Conservation (phyloP, 352 stramenopile genomes). For the Phytopythium vexans region DNA sequence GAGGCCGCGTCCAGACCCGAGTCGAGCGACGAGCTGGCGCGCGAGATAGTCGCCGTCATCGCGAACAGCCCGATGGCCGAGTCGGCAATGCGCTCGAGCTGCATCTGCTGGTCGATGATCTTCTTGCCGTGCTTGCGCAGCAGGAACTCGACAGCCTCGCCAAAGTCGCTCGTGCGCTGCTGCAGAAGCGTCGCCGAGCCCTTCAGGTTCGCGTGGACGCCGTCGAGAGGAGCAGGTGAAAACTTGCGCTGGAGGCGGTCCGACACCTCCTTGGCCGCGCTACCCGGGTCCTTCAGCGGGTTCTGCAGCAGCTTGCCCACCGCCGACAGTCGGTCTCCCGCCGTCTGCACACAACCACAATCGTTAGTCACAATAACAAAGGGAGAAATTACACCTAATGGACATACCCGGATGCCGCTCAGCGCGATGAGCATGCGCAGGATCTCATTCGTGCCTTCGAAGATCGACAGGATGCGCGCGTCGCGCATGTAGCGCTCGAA, state of each 20-base stretch:
- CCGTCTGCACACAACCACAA: constrained; percentile 35
- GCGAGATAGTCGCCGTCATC: constrained; percentile 87
- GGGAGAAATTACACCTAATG: too few relatives aligned
- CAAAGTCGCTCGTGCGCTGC: constrained; percentile 72
- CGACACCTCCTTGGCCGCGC: constrained; percentile 66
- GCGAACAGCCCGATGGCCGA: constrained; percentile 80
- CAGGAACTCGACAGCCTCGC: constrained; percentile 69
- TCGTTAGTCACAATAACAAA: too few relatives aligned
- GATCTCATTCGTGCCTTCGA: constrained; percentile 92
- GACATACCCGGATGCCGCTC: constrained; percentile 75
- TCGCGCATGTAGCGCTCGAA: constrained; percentile 92
- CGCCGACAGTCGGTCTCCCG: constrained; percentile 71
- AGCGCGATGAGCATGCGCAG: constrained; percentile 90
- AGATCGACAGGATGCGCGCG: constrained; percentile 89
- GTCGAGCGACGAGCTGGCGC: constrained; percentile 59
- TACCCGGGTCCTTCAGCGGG: constrained; percentile 71
- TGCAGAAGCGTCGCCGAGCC: constrained; percentile 50
- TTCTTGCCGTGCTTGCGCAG: constrained; percentile 88
- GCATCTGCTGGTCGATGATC: constrained; percentile 85
- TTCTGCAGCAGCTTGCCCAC: constrained; percentile 82
- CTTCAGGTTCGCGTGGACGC: constrained; percentile 69
- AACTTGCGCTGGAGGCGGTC: constrained; percentile 84
- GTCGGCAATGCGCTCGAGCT: constrained; percentile 84
- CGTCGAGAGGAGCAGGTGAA: constrained; percentile 58
- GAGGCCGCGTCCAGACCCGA: constrained; percentile 48